Evolutionary conservation across 2,329 filamentous ascomycete species (phyloP), one percentile per base, ranked within the genome.

Genomic region (Dactylellina leptospora): DNA sequence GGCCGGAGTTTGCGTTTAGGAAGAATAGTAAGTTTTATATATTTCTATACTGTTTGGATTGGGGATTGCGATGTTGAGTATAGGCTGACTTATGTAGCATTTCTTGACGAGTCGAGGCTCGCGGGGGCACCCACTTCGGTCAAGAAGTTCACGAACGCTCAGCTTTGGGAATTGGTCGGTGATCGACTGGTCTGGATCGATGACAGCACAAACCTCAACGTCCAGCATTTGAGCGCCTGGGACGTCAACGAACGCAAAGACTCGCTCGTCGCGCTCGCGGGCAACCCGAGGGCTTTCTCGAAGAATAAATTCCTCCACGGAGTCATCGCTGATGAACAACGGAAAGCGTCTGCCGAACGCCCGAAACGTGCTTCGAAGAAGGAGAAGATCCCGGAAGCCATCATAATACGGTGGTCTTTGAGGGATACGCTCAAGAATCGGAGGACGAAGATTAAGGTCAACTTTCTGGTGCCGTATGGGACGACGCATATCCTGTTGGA

Each of bases 111-210:
- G 9, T 38, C 61, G 8, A 60, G 61, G 16, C n/a, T 40, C 9
- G 38, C 20, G 4, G 69, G 69, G 1, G 55, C 59, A 23, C 60
- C 69, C 16, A 66, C 60, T 11, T 60, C 53, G 8, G 69, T 73
- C 23, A 64, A 66, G 16, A 73, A 73, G 30, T 73, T 73, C 25
- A 66, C 69, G 0, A 64, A 66, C 30, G 59, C 69, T 10, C 53
- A 48, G 10, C 38, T 66, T 5, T 73, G 69, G 69, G 69, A 64
- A 11, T 38, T 54, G n/a, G 59, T 64, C 16, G 69, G 69, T 11
- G 69, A 73, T 18, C 25, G 69, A 3, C 30, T 73, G 9, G 69
- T 73, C 33, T 73, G 69, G 69, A 61, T 73, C 22, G 69, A 73
- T 51, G 58, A 71, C 18, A 61, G 60, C 40, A 40, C 33, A 8